Percentiles rank a stretch among this genome's conserved stretches.
phyloP scores from a whole-genome alignment of 257 asterid genomes.

The Asclepias syriaca region DNA sequence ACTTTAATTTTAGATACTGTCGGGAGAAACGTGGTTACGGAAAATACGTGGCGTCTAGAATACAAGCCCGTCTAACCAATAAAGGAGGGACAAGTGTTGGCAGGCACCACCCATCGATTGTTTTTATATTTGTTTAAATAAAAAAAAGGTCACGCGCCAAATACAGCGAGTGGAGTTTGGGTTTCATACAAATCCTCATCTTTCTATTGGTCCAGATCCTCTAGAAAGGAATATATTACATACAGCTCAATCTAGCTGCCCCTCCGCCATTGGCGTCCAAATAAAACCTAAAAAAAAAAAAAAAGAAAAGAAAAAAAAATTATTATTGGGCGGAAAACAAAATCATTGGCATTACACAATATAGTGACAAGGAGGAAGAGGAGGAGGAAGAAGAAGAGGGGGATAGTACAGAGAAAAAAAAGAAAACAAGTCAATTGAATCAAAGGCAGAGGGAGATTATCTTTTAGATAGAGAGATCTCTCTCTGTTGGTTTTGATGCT shows the following conservation, averaged over 20 bases:
- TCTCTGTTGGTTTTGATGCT: conserved; percentile 6
- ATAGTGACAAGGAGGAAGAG: no score
- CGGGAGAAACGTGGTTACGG: conserved; percentile 9
- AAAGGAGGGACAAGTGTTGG: neutral
- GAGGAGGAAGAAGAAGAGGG: neutral
- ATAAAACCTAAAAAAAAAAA: neutral
- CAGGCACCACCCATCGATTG: neutral
- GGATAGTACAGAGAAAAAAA: neutral
- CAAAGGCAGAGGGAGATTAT: conserved; percentile 15
- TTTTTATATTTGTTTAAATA: neutral
- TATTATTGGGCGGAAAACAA: neutral
- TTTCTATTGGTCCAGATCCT: conserved; percentile 5
- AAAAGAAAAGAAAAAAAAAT: no score
- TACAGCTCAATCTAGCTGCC: neutral
- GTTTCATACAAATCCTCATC: neutral
- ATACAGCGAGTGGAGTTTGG: neutral
- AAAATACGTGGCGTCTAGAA: neutral
- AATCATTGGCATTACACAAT: neutral
- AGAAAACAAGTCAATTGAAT: neutral
- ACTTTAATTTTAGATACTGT: neutral
- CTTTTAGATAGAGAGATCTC: conserved; percentile 18
- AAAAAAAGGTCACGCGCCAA: neutral
- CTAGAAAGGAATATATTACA: no score
- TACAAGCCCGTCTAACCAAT: neutral
- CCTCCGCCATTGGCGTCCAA: conserved; percentile 6